Evolutionary conservation across 2,329 filamentous ascomycete genomes (phyloP).

Genomic region (Aspergillus vadensis): DNA sequence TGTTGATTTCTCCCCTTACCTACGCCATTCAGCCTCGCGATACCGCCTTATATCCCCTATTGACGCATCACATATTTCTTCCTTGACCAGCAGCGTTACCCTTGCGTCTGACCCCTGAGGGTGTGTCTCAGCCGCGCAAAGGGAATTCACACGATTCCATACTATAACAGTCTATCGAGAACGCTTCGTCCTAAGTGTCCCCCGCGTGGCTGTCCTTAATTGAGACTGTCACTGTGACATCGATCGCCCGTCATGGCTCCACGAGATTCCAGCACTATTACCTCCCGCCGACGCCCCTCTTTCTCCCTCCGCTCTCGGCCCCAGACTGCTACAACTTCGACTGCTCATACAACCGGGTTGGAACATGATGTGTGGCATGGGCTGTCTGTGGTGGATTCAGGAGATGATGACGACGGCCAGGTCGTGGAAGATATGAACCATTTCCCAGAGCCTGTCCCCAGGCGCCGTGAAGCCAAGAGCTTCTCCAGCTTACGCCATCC

Average conservation of each 20-base stretch:
- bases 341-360: conserved; percentile 23
- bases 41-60: conserved; percentile 4
- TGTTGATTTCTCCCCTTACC: conserved; percentile 8
- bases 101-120: conserved; percentile 8
- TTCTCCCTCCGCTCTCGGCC: conserved; percentile 42
- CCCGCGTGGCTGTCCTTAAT: conserved; percentile 3
- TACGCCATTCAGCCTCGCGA: conserved; percentile 4
- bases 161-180: conserved; percentile 6
- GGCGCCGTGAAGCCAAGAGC: conserved; percentile 42
- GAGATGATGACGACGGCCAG: conserved; percentile 25
- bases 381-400: conserved; percentile 26
- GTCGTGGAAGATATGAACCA: conserved; percentile 37
- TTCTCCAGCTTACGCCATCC: conserved; percentile 47
- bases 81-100: background rate
- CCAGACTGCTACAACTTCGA: conserved; percentile 36
- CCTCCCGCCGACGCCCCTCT: conserved; percentile 42
- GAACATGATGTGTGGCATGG: conserved; percentile 29
- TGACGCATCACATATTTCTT: background rate
- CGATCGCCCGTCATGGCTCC: conserved; percentile 30
- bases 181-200: conserved; percentile 6
- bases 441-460: conserved; percentile 34
- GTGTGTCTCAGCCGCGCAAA: conserved; percentile 2
- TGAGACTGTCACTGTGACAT: conserved; percentile 13
- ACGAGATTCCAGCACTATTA: conserved; percentile 31
- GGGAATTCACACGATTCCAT: background rate